Evolutionary conservation across 2,329 filamentous ascomycete species (phyloP).

Genomic region (Penicillium sp.): DNA sequence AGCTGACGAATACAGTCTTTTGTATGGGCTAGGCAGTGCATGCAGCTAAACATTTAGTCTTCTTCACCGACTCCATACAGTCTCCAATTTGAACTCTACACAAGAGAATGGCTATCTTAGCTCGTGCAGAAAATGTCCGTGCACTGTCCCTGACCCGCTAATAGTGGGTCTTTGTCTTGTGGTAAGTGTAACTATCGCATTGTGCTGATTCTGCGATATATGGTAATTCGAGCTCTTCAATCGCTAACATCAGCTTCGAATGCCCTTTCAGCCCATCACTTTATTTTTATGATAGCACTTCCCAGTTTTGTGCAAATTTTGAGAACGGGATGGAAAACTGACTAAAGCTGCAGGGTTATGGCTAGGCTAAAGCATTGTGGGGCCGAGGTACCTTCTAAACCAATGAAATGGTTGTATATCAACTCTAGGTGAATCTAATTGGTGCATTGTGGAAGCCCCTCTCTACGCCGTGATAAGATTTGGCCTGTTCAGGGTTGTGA

Average conservation of each 20-base stretch:
- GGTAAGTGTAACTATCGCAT: no score
- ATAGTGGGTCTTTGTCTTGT: not conserved
- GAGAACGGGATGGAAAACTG: not conserved
- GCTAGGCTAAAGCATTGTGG: not conserved
- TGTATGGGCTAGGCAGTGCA: not conserved
- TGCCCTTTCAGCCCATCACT: not conserved
- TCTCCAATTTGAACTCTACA: not conserved
- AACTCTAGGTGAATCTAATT: not conserved
- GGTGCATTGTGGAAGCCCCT: not conserved
- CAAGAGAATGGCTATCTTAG: not conserved
- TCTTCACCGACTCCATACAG: not conserved
- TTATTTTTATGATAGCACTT: no score
- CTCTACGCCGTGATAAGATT: no score
- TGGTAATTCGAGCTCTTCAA: not conserved
- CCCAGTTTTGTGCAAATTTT: not conserved
- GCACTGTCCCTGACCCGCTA: not conserved
- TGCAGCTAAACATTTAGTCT: not conserved
- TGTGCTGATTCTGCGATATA: no score
- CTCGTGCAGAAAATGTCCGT: not conserved
- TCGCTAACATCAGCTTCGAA: not conserved
- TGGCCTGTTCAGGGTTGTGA: no score
- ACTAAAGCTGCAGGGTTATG: not conserved
- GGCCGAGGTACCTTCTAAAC: not conserved
- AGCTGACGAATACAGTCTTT: not conserved
- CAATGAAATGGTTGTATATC: not conserved